These are phyloP conservation scores for Quercus tomentella DNA, from an alignment of 331 rosid genomes.

Conservation along the genomic window DNA sequence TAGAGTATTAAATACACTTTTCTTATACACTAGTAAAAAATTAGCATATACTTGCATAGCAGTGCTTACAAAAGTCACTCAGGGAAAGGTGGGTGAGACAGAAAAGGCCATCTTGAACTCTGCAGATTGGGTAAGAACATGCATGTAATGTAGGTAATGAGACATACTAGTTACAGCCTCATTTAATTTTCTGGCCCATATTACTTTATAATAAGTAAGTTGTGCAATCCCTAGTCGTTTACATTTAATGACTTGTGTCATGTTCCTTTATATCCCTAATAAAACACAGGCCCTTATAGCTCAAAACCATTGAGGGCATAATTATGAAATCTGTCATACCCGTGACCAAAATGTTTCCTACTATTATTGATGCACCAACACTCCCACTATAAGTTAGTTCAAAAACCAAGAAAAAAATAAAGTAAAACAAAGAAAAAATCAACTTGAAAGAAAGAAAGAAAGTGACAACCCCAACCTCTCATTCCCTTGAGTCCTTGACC, in stretches of 20 bases:
- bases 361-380: not conserved
- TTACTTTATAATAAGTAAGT: not conserved
- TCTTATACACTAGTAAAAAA: too few relatives aligned
- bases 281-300: not conserved
- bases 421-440: not conserved
- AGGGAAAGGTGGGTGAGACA: not conserved
- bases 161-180: too few relatives aligned
- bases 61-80: too few relatives aligned
- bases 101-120: not conserved
- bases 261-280: not conserved
- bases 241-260: constrained; percentile 9
- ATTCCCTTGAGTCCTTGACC: not conserved
- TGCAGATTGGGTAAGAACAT: not conserved
- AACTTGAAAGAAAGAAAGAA: not conserved
- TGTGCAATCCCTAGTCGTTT: not conserved
- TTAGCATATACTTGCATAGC: too few relatives aligned
- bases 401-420: not conserved
- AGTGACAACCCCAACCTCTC: not conserved
- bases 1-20: too few relatives aligned
- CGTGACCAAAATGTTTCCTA: not conserved
- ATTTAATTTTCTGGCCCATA: too few relatives aligned
- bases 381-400: not conserved
- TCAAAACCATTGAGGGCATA: not conserved
- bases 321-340: constrained; percentile 18
- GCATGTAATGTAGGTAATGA: not conserved